Base-by-base conservation (phyloP, 495 filamentous ascomycete species). In the Neurospora sp. region DNA sequence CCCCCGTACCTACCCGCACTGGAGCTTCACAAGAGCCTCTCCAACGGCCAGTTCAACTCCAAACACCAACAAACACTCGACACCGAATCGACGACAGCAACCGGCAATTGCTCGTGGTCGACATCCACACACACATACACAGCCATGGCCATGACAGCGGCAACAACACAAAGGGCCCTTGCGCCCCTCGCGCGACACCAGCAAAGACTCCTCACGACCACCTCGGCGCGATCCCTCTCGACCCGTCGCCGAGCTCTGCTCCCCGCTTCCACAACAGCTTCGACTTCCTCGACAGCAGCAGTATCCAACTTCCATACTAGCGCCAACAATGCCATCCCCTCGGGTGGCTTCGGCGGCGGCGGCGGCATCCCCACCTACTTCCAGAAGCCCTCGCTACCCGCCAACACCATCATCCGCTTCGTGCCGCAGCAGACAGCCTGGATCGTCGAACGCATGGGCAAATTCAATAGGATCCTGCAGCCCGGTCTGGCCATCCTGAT, bases 371-470 rank as follows among this genome's bases (percentile, higher is more conserved):
- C 84, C 9, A 84, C 85, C 27, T 89, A 89, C 78, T 89, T 89
- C 81, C 85, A 87, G 71, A 83, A 84, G 70, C 82, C 85, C 40
- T 85, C 85, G 17, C 85, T 97, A 37, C 96, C 96, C 31, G 91
- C 94, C 71, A 99, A 98, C 83, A 98, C 96, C 35, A 86, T 99
- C 75, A 87, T 99, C 74, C 93, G 94, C 71, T 99, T 99, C 84
- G 96, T 99, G 38, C 96, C 96, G 10, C 96, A 99, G 82, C 96
- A 98, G 84, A 97, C 95, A 71, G 96, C 96, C 84, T 99, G 96
- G 96, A 94, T 99, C 73, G 96, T 99, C 45, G 96, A 99, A 84
- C 93, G 96, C 74, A 99, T 99, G 96, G 96, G 96, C 69, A 95
- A 94, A 79, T 99, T 96, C 85, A 89, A 93, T 83, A 87, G 93